Percentiles rank a stretch among this genome's conserved stretches.
Conservation (phyloP, 1,284 basidiomycete genomes). For the Microbotryum violaceum region DNA sequence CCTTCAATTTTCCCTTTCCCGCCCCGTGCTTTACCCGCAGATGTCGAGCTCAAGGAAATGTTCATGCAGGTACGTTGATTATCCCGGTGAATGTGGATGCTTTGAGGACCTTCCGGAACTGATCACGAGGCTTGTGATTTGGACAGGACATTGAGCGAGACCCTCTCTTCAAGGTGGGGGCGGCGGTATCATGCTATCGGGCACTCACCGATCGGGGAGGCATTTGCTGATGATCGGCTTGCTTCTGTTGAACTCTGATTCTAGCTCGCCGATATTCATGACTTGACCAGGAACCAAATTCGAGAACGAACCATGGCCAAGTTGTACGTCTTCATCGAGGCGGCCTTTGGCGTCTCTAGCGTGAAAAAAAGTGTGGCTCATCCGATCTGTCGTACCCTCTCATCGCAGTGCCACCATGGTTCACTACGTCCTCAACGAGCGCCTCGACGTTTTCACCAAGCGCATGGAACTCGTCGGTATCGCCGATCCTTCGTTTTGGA, state of each 20-base stretch:
- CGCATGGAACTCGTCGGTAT: conserved; percentile 48
- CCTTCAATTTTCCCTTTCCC: not conserved
- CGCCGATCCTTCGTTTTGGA: conserved; percentile 52
- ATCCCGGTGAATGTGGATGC: not conserved
- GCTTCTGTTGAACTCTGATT: conserved; percentile 35
- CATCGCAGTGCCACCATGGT: conserved; percentile 40
- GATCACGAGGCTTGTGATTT: conserved; percentile 4
- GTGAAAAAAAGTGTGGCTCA: not conserved
- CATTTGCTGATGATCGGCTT: not conserved
- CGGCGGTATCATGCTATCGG: not conserved
- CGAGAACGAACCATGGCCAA: conserved; percentile 48
- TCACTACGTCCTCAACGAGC: conserved; percentile 46
- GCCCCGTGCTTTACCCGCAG: not conserved
- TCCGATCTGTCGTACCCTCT: not conserved
- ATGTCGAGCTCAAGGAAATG: conserved; percentile 38
- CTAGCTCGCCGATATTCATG: conserved; percentile 50
- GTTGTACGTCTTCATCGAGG: conserved; percentile 16
- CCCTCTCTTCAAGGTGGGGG: conserved; percentile 14
- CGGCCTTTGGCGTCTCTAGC: conserved; percentile 28
- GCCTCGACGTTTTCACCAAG: conserved; percentile 46
- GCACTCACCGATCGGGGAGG: not conserved
- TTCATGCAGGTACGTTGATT: conserved; percentile 16
- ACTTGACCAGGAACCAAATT: conserved; percentile 50
- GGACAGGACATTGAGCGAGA: conserved; percentile 25
- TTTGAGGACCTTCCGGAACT: not conserved